Base-by-base conservation (phyloP, 129 eudicot species). In the Arctium lappa region DNA sequence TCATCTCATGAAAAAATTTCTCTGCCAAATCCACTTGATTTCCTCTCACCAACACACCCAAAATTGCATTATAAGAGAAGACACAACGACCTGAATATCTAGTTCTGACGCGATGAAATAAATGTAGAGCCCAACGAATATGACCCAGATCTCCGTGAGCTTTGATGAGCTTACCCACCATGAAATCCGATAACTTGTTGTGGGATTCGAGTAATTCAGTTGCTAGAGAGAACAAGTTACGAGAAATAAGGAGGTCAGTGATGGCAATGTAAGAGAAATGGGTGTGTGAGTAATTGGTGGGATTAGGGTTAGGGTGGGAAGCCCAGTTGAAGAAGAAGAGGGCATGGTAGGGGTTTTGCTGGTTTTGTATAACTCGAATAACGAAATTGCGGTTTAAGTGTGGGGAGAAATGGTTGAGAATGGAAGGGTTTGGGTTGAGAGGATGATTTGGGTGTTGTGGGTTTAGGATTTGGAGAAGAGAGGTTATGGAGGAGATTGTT, bases 261-360 rank as follows among this genome's bases (percentile, higher is more conserved):
- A 92, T 90, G 86, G 91, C 89, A 27, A 90, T 79, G 88, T 90
- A 92, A 72, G 82, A 82, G 56, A 80, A 80, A 39, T 85, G 87
- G 30, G 74, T 31, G 78, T 85, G 94, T 32, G 84, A 36, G 63
- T 90, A 89, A 27, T 85, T 66, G 72, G 71, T 88, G 39, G 93
- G 90, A 38, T 89, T 88, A 0, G 93, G 89, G 82, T 50, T 65
- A 39, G 86, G 88, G 77, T 53, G 78, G 60, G 91, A 81, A 29
- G 89, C 85, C 89, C 92, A 92, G 44, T 81, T 90, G 87, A 92
- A 92, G 83, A 92, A 92, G 86, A 88, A 85, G 81, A 90, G 92
- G 6, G 94, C 85, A 82, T 92, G 91, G 60, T 87, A 78, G 56
- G 97, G 97, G 84, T 73, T 88, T 42, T 84, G 72, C 80, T 83